Base-by-base conservation (phyloP, 495 filamentous ascomycete genomes). In the Talaromyces wortmannii region DNA sequence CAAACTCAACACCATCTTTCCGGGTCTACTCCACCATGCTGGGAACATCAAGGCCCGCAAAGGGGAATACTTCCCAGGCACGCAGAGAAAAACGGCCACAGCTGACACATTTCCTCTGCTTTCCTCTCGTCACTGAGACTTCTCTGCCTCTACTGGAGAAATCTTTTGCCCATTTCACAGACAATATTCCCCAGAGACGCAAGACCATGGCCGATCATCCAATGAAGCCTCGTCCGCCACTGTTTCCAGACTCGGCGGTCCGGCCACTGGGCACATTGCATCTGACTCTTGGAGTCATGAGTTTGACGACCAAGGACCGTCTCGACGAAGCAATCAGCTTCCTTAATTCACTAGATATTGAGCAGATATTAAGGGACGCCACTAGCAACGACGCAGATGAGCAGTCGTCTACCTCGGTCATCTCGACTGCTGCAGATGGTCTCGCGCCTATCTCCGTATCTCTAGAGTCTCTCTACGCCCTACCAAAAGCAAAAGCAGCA, bases 221-320 rank as follows among this genome's bases (percentile, higher is more conserved):
- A 4, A 50, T 40, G 54, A 65, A 43, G 45, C 61, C n/a, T 54
- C 56, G 46, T 60, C 69, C 33, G 36, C 67, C 64, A 31, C 63
- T 61, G 15, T 66, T 80, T 40, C 83, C 85, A 0, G 65, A 76
- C 44, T 78, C 77, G 55, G 88, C 91, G 5, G 66, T 95, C 40
- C 74, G 92, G 17, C 91, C 92, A 0, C 58, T 92, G 5, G 89
- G 87, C 3, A 90, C 90, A 0, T 69, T 96, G 30, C 92, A 96
- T 68, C 71, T 95, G 3, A 96, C 92, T 2, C 68, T 96, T 6
- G 91, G 91, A 1, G 90, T 96, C 3, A 91, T 97, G 86, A 88
- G 82, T 56, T 80, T 96, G 8, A 64, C 78, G 2, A 78, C 67
- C 0, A 66, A 70, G 13, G 77, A 82, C 43, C 68, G 74, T 0